These are phyloP conservation scores for Leccinum disarticulatum DNA, from an alignment of 768 basidiomycete genomes.

Conservation along the genomic window DNA sequence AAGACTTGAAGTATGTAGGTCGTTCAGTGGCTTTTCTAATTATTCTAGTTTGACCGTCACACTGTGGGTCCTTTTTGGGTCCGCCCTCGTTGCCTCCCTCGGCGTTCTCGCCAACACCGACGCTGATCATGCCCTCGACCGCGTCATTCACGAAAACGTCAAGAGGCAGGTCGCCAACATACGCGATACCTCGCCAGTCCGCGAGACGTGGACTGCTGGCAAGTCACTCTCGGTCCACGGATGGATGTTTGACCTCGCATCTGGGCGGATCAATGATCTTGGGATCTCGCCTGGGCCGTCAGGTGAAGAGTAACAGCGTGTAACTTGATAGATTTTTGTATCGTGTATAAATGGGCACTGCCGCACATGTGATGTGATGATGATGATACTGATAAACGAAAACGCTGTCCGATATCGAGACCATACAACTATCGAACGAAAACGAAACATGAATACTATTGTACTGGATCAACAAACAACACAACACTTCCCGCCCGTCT, in stretches of 20 bases:
- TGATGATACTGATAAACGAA: no score
- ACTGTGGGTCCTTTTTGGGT: conserved; percentile 25
- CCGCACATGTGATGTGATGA: no score
- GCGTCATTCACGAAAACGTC: conserved; percentile 61
- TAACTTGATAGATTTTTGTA: no score
- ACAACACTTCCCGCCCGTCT: no score
- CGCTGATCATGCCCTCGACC: conserved; percentile 39
- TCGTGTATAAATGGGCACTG: no score
- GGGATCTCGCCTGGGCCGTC: no score
- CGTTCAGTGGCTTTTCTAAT: conserved; percentile 38
- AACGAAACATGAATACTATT: no score
- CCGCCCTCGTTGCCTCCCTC: conserved; percentile 44
- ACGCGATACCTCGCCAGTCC: conserved; percentile 45
- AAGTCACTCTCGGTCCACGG: conserved; percentile 62
- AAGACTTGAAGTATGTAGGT: conserved; percentile 4
- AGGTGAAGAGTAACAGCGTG: no score
- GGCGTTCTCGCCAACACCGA: conserved; percentile 38
- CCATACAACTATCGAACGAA: no score
- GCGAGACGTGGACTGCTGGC: conserved; percentile 41
- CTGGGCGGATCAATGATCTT: no score
- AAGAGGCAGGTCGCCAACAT: conserved; percentile 54
- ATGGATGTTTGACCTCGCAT: conserved; percentile 69
- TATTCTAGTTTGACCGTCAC: conserved; percentile 28
- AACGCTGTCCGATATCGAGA: no score
- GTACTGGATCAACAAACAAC: no score